These are phyloP conservation scores for Dalbergia oliveri DNA, from an alignment of 306 rosid species.

Conservation along the genomic window DNA sequence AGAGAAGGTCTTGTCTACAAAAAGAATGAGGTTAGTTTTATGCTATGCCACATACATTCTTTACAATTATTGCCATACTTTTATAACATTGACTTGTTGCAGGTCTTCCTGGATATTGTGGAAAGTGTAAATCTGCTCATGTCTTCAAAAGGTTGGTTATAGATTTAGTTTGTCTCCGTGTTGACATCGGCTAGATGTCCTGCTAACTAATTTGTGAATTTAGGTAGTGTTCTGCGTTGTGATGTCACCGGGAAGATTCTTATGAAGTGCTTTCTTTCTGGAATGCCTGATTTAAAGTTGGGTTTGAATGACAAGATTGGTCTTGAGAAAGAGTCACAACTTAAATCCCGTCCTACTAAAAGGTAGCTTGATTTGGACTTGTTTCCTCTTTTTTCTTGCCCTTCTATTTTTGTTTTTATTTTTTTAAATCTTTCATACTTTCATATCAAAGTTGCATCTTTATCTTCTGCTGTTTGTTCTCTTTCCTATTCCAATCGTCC, in stretches of 20 bases:
- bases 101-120: slow-evolving; percentile 94
- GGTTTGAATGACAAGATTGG: slow-evolving; percentile 94
- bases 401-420: slow-evolving; percentile 11
- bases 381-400: background rate
- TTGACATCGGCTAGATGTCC: slow-evolving; percentile 37
- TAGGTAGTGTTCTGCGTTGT: slow-evolving; percentile 90
- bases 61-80: slow-evolving; percentile 7
- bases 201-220: slow-evolving; percentile 49
- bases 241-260: slow-evolving; percentile 94
- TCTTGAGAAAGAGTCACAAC: slow-evolving; percentile 87
- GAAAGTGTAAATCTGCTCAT: slow-evolving; percentile 96
- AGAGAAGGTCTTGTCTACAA: slow-evolving; percentile 94
- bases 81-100: slow-evolving; percentile 42
- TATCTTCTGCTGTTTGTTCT: background rate
- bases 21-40: slow-evolving; percentile 80
- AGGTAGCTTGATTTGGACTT: slow-evolving; percentile 59
- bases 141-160: slow-evolving; percentile 85
- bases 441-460: background rate
- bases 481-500: background rate
- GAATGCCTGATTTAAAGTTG: slow-evolving; percentile 96
- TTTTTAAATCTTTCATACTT: slow-evolving; percentile 3
- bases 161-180: slow-evolving; percentile 14
- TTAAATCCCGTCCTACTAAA: slow-evolving; percentile 84
- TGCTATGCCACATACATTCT: background rate
- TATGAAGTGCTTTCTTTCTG: slow-evolving; percentile 95